Base-by-base conservation (phyloP, 495 filamentous ascomycete genomes). In the Patellaria atrata region DNA sequence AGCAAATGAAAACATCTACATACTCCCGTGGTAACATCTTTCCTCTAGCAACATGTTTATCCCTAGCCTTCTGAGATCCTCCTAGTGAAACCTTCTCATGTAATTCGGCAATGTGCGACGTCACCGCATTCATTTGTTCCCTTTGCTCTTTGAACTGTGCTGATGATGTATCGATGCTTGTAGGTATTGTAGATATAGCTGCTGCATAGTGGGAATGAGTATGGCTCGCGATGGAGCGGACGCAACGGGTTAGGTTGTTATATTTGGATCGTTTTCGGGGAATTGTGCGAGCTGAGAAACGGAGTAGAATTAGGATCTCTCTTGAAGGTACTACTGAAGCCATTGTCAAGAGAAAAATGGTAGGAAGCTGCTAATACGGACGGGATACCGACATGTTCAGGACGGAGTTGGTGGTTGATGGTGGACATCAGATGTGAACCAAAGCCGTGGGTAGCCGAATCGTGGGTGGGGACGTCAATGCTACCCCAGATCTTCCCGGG, bases 21-120 rank as follows among this genome's bases (percentile, higher is more conserved):
- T 17, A 67, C 63, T 97, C 91, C 37, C 89, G 65, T 1, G 84
- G 79, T 11, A 97, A 65, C 89, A 97, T 94, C 65, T 94, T 96
- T 33, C 82, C 81, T 25, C 86, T 64, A 15, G 68, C 71, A 17
- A 91, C 53, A 55, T 96, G 89, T 58, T 94, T 97, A 37, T 93
- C 74, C 33, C 81, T 65, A 3, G 91, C 82, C 50, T 92, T 92
- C 43, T 72, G 64, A 0, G 82, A 57, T 0, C 91, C 89, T 17
- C 89, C 89, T 41, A 70, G 61, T 16, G 77, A 68, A 27, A 82
- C 79, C 39, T 63, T 71, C 14, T 57, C 54, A 28, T 92, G 86
- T 33, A 96, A 63, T 27, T 56, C 60, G 38, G 71, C 67, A 51
- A 94, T 64, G 1, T 61, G 62, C 24, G 65, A 55, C 41, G 78